A percentile compares a stretch with the other conserved stretches of the same genome.
Conservation (phyloP, 23 red algal species). For the Pyropia haitanensis region DNA sequence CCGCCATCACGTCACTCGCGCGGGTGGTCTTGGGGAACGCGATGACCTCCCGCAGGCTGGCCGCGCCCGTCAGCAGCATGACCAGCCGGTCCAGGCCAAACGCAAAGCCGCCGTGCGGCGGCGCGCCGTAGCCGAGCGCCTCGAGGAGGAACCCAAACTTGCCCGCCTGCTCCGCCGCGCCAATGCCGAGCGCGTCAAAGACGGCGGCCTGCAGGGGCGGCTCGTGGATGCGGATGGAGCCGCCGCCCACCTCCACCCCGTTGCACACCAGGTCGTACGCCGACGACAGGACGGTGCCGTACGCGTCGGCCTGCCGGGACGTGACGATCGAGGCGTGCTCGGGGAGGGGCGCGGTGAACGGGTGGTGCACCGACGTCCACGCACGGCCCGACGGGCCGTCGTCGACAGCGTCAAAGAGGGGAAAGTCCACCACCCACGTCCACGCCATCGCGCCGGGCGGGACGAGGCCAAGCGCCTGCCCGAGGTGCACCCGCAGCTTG, state of each 20-base stretch:
- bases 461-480: constrained; percentile 37
- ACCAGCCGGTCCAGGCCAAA: constrained; percentile 92
- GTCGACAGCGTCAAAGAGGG: constrained; percentile 70
- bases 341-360: constrained; percentile 77
- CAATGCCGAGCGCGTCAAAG: constrained; percentile 55
- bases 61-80: constrained; percentile 71
- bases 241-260: constrained; percentile 93
- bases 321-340: constrained; percentile 38
- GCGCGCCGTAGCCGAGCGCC: constrained; percentile 87
- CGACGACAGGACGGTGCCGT: constrained; percentile 35
- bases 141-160: constrained; percentile 98
- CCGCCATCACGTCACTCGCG: constrained; percentile 88
- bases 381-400: constrained; percentile 9
- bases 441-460: constrained; percentile 30
- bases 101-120: constrained; percentile 94
- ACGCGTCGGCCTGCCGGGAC: background rate
- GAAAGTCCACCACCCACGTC: constrained; percentile 92
- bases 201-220: constrained; percentile 62
- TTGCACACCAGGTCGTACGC: constrained; percentile 99
- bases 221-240: constrained; percentile 91
- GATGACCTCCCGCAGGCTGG: constrained; percentile 90
- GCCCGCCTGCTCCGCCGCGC: constrained; percentile 49
- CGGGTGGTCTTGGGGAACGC: constrained; percentile 97
- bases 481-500: constrained; percentile 71
- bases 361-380: constrained; percentile 83